Evolutionary conservation across 2,329 filamentous ascomycete genomes (phyloP), one percentile per base, ranked within the genome.

Genomic region (Ophiostoma triangulosporum): DNA sequence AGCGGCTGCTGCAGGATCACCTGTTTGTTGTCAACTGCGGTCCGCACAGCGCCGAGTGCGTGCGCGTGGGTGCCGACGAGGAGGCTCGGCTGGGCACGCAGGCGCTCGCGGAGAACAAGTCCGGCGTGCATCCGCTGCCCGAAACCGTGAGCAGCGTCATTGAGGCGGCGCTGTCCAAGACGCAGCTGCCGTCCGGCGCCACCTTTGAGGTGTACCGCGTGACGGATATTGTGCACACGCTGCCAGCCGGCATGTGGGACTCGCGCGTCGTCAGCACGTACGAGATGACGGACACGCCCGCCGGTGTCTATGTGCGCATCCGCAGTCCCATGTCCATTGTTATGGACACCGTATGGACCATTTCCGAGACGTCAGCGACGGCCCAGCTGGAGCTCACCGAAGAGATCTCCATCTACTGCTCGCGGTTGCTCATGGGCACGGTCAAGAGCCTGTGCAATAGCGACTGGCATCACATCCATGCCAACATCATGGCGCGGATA

Each of bases 161-260:
- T 15, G 58, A 61, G 14, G 51, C 32, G 7, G 17, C 32, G 1
- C 14, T 24, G 1, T 36, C 29, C 12, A 17, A 6, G 29, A 15
- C 14, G 43, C n/a, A n/a, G n/a, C n/a, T n/a, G n/a, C 35, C 7
- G 60, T 59, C 17, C 58, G 63, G 11, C 11, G 48, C 43, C 36
- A 64, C 66, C 29, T 62, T 63, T 48, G 66, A 68, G 57, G 66
- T 68, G 57, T 79, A 73, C 64, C 66, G 68, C 31, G 73, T 78
- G 24, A 74, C 69, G 6, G 73, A 76, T 57, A 65, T 69, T 35
- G 68, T 77, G 7, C 74, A 77, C 59, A 68, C 74, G 35, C 66
- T 79, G 24, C 75, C 76, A 3, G 74, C 74, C 14, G 75, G 75
- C 2, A 66, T 80, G 27, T 79, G 74, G 75, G 74, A 76, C 60